A percentile compares a stretch with the other conserved stretches of the same genome.
phyloP scores from a whole-genome alignment of 768 basidiomycete species.

The Xerocomellus amylosporus region DNA sequence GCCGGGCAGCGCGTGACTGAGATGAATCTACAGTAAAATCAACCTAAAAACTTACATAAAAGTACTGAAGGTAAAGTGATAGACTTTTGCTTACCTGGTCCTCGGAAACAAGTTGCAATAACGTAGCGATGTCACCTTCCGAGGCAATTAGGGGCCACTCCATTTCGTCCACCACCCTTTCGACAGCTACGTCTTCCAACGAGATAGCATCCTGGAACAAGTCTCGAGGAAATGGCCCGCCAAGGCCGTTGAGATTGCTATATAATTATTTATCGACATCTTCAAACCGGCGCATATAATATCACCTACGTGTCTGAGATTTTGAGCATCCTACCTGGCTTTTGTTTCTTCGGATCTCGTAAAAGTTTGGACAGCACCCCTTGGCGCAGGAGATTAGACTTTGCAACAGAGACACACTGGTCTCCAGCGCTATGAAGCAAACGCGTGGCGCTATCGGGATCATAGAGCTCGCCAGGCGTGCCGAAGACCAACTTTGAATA shows the following conservation, averaged over 20 bases:
- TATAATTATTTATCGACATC: not conserved
- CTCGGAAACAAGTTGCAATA: constrained; percentile 81
- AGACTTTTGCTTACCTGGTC: constrained; percentile 50
- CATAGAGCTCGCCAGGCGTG: constrained; percentile 66
- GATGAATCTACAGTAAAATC: constrained; percentile 70
- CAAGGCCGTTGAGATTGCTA: constrained; percentile 67
- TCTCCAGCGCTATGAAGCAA: constrained; percentile 60
- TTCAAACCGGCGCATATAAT: not conserved
- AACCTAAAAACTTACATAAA: constrained; percentile 43
- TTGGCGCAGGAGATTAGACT: constrained; percentile 56
- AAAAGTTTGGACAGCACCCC: constrained; percentile 66
- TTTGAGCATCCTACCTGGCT: constrained; percentile 71
- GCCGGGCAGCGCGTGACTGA: constrained; percentile 53
- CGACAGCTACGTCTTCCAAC: constrained; percentile 54
- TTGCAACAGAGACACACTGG: constrained; percentile 51
- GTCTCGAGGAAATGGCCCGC: constrained; percentile 61
- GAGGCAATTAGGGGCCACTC: constrained; percentile 79
- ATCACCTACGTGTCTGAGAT: constrained; percentile 64
- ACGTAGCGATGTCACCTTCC: constrained; percentile 76
- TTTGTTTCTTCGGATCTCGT: constrained; percentile 58
- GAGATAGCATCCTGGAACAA: constrained; percentile 69
- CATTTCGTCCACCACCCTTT: constrained; percentile 53
- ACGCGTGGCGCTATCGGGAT: constrained; percentile 52
- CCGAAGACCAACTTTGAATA: constrained; percentile 68
- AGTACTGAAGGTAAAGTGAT: not conserved